Percentiles rank a stretch among this genome's conserved stretches.
These are phyloP conservation scores for Yamadazyma sp. DNA, from an alignment of 805 yeast genomes.

Conservation along the genomic window DNA sequence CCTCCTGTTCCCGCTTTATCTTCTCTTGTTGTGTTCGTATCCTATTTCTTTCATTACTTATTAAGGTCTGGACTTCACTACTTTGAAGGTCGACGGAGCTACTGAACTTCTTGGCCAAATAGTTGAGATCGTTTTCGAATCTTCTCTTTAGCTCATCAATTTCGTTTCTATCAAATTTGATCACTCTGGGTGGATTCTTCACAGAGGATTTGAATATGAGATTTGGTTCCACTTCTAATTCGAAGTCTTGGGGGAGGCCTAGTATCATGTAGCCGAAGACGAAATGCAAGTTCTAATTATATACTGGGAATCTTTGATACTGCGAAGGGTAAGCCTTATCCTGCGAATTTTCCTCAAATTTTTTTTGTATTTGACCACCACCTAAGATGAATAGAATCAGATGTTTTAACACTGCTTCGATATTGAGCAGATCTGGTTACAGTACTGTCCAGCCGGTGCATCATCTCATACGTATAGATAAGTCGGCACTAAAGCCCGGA, in stretches of 20 bases:
- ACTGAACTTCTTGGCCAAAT: slow-evolving; percentile 7
- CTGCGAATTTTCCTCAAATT: slow-evolving; percentile 10
- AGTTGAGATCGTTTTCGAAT: slow-evolving; percentile 5
- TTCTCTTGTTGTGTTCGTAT: slow-evolving; percentile 24
- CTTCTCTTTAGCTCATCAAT: slow-evolving; percentile 2
- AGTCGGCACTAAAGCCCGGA: slow-evolving; percentile 70
- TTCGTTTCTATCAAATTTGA: not conserved
- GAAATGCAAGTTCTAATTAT: not conserved
- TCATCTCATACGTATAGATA: slow-evolving; percentile 76
- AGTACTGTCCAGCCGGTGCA: slow-evolving; percentile 90
- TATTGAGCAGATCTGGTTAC: slow-evolving; percentile 48
- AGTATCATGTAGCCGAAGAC: slow-evolving; percentile 22
- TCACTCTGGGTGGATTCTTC: not conserved
- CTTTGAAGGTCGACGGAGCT: slow-evolving; percentile 18
- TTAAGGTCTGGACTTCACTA: slow-evolving; percentile 17
- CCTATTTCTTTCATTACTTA: slow-evolving; percentile 20
- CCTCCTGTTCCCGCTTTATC: slow-evolving; percentile 13
- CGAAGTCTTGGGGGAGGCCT: slow-evolving; percentile 28
- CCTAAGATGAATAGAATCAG: slow-evolving; percentile 12
- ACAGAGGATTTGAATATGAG: not conserved
- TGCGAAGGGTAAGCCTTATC: slow-evolving; percentile 5
- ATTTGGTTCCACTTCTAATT: slow-evolving; percentile 16
- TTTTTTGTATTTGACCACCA: slow-evolving; percentile 9
- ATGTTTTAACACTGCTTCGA: slow-evolving; percentile 41
- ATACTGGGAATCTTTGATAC: slow-evolving; percentile 4